A percentile compares a stretch with the other conserved stretches of the same genome.
Evolutionary conservation across 2,329 filamentous ascomycete genomes (phyloP).

Genomic region (Emergomyces orientalis): DNA sequence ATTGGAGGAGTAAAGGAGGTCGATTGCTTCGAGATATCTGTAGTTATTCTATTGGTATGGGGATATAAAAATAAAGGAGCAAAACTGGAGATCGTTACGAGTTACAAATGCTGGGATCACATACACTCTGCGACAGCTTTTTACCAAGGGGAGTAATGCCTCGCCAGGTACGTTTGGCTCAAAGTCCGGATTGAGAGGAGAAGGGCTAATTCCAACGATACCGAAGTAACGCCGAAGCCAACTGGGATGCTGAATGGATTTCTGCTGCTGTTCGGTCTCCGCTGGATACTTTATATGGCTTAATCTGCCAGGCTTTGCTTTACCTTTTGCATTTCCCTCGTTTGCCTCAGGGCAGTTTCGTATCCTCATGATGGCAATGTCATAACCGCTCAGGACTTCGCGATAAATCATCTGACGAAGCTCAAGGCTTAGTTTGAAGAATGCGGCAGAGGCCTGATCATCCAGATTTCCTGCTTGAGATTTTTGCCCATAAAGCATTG

Average conservation of each 20-base stretch:
- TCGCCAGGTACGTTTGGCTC: neutral
- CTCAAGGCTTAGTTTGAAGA: constrained; percentile 1
- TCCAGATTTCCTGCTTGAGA: neutral
- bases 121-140: constrained; percentile 1
- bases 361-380: neutral
- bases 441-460: neutral
- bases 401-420: neutral
- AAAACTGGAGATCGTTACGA: too few species aligned
- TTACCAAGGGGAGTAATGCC: neutral
- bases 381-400: neutral
- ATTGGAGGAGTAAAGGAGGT: constrained; percentile 6
- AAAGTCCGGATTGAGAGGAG: neutral
- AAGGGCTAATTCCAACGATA: neutral
- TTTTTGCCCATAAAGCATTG: neutral
- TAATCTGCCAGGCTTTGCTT: neutral
- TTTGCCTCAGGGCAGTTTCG: neutral
- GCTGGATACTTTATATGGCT: neutral
- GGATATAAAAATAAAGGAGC: neutral
- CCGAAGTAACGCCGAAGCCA: neutral
- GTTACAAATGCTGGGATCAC: neutral
- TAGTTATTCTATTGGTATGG: neutral
- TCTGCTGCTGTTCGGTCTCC: neutral
- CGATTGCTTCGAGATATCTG: constrained; percentile 5
- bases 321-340: neutral
- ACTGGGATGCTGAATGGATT: neutral